These are phyloP conservation scores for Ustilago sp. DNA, from an alignment of 1,284 basidiomycete species.

Conservation along the genomic window DNA sequence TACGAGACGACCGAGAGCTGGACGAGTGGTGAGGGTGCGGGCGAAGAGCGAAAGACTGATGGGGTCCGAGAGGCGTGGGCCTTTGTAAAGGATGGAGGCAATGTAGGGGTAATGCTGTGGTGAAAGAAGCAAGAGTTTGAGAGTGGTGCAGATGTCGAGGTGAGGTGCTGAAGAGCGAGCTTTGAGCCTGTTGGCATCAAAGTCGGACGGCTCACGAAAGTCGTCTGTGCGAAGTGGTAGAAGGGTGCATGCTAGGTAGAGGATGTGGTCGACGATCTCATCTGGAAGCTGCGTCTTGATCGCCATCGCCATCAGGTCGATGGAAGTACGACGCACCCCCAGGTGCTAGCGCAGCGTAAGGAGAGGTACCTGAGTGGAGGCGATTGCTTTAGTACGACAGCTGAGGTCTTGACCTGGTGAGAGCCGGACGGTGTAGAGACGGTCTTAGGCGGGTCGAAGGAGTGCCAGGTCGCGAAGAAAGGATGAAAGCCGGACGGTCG, in stretches of 20 bases:
- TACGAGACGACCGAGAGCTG: slow-evolving; percentile 51
- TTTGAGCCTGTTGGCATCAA: slow-evolving; percentile 43
- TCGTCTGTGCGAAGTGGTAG: slow-evolving; percentile 36
- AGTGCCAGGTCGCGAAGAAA: neutral
- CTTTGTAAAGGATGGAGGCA: slow-evolving; percentile 53
- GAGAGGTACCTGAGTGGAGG: too few species aligned
- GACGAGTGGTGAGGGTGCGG: slow-evolving; percentile 44
- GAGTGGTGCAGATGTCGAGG: slow-evolving; percentile 47
- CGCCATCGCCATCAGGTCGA: slow-evolving; percentile 22
- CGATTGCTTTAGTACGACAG: neutral
- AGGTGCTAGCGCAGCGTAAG: slow-evolving; percentile 2
- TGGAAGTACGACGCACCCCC: neutral
- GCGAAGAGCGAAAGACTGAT: slow-evolving; percentile 54
- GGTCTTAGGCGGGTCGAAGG: neutral
- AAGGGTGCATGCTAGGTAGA: slow-evolving; percentile 49
- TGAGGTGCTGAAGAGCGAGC: slow-evolving; percentile 46
- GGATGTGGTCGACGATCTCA: slow-evolving; percentile 56
- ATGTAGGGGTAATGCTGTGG: slow-evolving; percentile 54
- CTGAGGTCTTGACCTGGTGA: neutral
- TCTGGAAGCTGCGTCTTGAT: slow-evolving; percentile 45
- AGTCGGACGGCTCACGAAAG: slow-evolving; percentile 40
- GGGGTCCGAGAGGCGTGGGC: slow-evolving; percentile 47
- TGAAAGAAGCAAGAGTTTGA: slow-evolving; percentile 51
- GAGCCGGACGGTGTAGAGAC: neutral
- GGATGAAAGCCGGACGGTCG: neutral